These are phyloP conservation scores for Physcomitrium patens DNA, from an alignment of 225 moss, liverwort and hornwort species.

Conservation along the genomic window DNA sequence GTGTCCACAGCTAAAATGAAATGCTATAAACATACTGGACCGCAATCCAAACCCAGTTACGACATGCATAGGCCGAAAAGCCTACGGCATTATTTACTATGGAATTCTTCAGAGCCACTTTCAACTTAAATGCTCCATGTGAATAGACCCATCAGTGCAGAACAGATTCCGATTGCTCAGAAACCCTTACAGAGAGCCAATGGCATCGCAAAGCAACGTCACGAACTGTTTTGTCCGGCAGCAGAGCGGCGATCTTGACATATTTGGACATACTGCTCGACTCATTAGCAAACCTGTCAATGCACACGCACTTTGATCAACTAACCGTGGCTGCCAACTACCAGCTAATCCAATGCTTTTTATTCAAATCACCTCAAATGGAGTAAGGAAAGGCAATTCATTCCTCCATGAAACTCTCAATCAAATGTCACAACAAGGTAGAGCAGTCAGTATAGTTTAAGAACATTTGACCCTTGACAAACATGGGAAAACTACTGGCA, in stretches of 20 bases:
- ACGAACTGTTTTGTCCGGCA: slow-evolving; percentile 91
- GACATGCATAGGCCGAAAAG: background rate
- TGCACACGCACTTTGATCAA: background rate
- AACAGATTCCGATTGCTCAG: background rate
- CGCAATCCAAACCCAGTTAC: background rate
- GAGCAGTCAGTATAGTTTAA: no score
- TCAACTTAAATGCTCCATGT: background rate
- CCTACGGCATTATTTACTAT: no score
- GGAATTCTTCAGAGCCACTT: background rate
- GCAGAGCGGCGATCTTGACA: slow-evolving; percentile 80
- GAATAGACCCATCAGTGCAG: background rate
- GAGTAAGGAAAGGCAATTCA: no score
- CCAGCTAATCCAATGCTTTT: background rate
- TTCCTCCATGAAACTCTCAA: no score
- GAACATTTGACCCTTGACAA: no score
- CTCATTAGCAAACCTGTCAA: slow-evolving; percentile 71
- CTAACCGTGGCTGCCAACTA: background rate
- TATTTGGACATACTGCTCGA: slow-evolving; percentile 69
- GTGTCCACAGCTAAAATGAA: slow-evolving; percentile 1
- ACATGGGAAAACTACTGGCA: no score
- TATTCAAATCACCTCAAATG: no score
- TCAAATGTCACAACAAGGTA: no score
- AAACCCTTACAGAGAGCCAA: slow-evolving; percentile 77
- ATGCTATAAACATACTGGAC: background rate
- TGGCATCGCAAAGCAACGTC: slow-evolving; percentile 92